Evolutionary conservation across 2,329 filamentous ascomycete species (phyloP).

Genomic region (Talaromyces atroroseus): DNA sequence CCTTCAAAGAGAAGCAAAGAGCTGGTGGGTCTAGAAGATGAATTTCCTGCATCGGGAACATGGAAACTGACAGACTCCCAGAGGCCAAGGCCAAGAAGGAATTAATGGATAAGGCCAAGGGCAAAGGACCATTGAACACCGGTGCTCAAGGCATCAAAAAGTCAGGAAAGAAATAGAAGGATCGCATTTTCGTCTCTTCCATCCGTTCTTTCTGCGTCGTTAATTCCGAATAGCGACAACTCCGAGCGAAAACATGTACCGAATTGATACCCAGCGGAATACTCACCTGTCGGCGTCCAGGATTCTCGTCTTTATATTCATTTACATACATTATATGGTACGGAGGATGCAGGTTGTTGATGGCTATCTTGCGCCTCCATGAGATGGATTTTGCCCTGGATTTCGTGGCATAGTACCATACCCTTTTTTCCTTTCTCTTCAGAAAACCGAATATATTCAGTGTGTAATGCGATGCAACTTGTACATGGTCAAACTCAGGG

Average conservation of each 20-base stretch:
- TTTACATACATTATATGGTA: background rate
- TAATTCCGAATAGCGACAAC: background rate
- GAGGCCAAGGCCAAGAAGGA: constrained; percentile 84
- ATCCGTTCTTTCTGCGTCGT: background rate
- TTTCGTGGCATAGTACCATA: background rate
- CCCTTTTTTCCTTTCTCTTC: background rate
- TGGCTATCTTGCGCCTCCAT: background rate
- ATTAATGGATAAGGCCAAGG: constrained; percentile 71
- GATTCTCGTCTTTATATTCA: background rate
- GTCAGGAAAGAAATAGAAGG: constrained; percentile 86
- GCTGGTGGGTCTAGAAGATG: constrained; percentile 57
- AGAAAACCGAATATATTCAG: background rate
- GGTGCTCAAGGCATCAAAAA: constrained; percentile 93
- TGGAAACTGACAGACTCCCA: constrained; percentile 26
- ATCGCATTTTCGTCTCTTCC: background rate
- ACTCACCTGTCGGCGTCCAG: constrained; percentile 1
- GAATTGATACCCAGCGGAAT: constrained; percentile 3
- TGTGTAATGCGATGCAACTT: background rate
- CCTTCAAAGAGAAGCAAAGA: constrained; percentile 75
- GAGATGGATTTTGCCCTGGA: background rate
- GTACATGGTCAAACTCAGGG: background rate
- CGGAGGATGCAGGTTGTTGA: background rate
- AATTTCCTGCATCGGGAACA: background rate
- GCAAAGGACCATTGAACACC: constrained; percentile 82
- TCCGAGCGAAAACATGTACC: background rate